Evolutionary conservation across 176 grass and related monocot species (phyloP).

Genomic region (Dendrocalamus sinicus): DNA sequence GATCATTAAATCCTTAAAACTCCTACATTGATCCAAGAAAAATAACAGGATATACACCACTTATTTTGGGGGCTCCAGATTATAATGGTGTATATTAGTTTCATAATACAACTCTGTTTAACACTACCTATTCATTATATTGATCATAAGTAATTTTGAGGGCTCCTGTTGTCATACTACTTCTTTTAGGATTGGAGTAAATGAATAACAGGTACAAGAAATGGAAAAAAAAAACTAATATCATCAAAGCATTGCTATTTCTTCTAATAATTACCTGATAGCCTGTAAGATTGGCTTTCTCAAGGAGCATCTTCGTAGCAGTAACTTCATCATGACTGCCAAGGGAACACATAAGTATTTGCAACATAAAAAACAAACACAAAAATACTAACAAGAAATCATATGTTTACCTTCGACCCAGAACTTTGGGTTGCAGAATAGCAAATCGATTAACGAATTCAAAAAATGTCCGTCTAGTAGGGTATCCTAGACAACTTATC

Average conservation of each 20-base stretch:
- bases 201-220: conserved; percentile 2
- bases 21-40: neutral
- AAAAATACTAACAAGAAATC: conserved; percentile 27
- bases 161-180: neutral
- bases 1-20: neutral
- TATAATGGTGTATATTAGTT: conserved; percentile 5
- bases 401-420: conserved; percentile 71
- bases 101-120: neutral
- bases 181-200: conserved; percentile 1
- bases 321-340: conserved; percentile 68
- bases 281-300: conserved; percentile 76
- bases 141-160: neutral
- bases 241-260: neutral
- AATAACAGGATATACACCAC: neutral
- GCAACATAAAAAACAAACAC: conserved; percentile 17
- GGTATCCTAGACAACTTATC: conserved; percentile 92
- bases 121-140: neutral
- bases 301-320: conserved; percentile 75
- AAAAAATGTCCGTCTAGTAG: conserved; percentile 81
- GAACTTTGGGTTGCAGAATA: conserved; percentile 68
- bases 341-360: conserved; percentile 40
- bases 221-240: conserved; percentile 26
- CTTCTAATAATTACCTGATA: conserved; percentile 75
- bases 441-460: conserved; percentile 96
- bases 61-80: neutral